A percentile compares a stretch with the other conserved stretches of the same genome.
Evolutionary conservation across 2,329 filamentous ascomycete species (phyloP).

Genomic region (Lachnellula willkommii): DNA sequence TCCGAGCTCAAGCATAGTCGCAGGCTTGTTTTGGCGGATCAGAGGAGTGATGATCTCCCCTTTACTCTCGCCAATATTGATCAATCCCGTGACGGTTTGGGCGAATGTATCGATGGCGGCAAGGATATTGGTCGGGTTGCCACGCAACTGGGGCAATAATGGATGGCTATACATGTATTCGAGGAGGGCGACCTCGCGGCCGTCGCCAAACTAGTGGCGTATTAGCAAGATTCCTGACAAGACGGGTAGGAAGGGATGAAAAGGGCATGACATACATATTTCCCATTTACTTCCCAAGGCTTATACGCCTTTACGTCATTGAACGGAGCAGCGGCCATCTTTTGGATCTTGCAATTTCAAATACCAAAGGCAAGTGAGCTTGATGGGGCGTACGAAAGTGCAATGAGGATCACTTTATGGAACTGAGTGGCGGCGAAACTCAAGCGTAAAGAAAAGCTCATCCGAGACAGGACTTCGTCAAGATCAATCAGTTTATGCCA

Average conservation of each 20-base stretch:
- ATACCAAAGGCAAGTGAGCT: not conserved
- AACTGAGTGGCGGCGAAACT: too few relatives aligned
- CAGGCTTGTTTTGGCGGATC: slow-evolving; percentile 61
- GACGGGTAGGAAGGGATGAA: not conserved
- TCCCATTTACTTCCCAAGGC: not conserved
- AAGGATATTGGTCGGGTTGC: slow-evolving; percentile 57
- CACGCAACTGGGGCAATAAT: slow-evolving; percentile 57
- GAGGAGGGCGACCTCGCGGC: slow-evolving; percentile 66
- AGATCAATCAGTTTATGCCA: too few relatives aligned
- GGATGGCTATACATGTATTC: slow-evolving; percentile 60
- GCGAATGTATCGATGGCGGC: slow-evolving; percentile 62
- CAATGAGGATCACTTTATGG: not conserved
- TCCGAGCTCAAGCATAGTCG: slow-evolving; percentile 69
- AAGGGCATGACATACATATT: not conserved
- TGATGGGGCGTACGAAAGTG: not conserved
- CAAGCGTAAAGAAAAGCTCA: too few relatives aligned
- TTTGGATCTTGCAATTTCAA: not conserved
- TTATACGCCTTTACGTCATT: not conserved
- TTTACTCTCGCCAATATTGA: slow-evolving; percentile 73
- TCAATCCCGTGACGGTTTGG: slow-evolving; percentile 40
- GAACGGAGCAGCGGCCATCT: not conserved
- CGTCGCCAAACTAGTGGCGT: slow-evolving; percentile 50
- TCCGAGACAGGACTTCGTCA: too few relatives aligned
- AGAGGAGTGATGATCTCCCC: slow-evolving; percentile 62
- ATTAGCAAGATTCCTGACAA: not conserved